Conservation (phyloP, 345 rosid species). For the Mallotus nudiflorus region DNA sequence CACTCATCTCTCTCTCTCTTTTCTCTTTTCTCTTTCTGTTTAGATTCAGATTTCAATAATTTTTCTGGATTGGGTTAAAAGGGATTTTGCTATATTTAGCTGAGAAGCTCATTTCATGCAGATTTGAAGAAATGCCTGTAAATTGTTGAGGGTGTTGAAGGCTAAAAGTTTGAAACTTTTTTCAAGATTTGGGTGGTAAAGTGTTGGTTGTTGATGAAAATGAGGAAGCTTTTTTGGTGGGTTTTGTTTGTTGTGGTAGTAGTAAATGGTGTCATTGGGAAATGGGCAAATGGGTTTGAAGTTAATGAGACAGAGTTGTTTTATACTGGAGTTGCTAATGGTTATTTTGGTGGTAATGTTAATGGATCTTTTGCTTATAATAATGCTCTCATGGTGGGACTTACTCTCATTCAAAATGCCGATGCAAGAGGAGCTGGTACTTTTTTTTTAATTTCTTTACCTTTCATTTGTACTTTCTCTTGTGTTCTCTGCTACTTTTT, state of each 20-base stretch:
- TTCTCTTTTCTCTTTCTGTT: neutral
- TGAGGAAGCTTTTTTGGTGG: conserved; percentile 44
- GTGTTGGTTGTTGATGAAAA: conserved; percentile 7
- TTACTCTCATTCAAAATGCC: conserved; percentile 74
- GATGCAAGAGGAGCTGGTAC: conserved; percentile 86
- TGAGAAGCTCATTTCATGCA: neutral
- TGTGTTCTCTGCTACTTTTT: conserved; percentile 17
- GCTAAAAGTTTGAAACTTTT: conserved; percentile 14
- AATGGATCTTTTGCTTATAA: conserved; percentile 30
- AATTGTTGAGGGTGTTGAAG: neutral
- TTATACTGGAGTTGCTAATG: conserved; percentile 41
- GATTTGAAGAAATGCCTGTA: neutral
- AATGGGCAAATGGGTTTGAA: conserved; percentile 45
- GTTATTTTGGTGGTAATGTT: neutral
- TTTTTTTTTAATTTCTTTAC: neutral
- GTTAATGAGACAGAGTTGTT: conserved; percentile 60
- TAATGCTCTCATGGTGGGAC: conserved; percentile 72
- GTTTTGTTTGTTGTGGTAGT: conserved; percentile 31
- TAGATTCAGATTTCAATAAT: neutral
- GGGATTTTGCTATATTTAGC: neutral
- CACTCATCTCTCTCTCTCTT: neutral
- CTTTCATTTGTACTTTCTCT: neutral
- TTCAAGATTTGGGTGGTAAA: conserved; percentile 12
- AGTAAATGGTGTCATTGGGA: conserved; percentile 29
- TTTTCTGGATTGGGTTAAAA: neutral